Conservation (phyloP, 495 filamentous ascomycete genomes). For the Pyrenopolyporus hunteri region DNA sequence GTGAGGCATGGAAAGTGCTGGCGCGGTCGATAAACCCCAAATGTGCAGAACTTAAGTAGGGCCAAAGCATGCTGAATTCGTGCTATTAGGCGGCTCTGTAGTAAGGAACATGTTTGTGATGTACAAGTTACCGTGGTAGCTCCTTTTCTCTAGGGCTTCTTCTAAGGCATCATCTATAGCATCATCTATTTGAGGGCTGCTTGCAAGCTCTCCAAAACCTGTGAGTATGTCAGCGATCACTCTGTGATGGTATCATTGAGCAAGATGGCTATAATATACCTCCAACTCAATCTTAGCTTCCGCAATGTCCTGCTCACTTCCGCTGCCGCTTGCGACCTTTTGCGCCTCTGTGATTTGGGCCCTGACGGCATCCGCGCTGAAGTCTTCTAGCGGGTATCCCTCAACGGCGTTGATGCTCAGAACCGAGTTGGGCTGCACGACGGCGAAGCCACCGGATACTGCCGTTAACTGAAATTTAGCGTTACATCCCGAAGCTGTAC, state of each 20-base stretch:
- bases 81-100: slow-evolving; percentile 23
- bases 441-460: slow-evolving; percentile 97
- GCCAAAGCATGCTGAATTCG: slow-evolving; percentile 32
- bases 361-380: slow-evolving; percentile 82
- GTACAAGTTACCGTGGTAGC: slow-evolving; percentile 37
- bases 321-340: slow-evolving; percentile 88
- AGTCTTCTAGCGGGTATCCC: slow-evolving; percentile 91
- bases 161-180: slow-evolving; percentile 16
- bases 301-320: slow-evolving; percentile 96
- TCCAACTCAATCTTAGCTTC: slow-evolving; percentile 99
- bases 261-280: slow-evolving; percentile 59
- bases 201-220: slow-evolving; percentile 79
- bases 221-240: slow-evolving; percentile 32
- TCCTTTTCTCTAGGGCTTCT: slow-evolving; percentile 19
- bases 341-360: slow-evolving; percentile 90
- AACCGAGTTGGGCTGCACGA: slow-evolving; percentile 92
- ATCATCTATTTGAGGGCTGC: slow-evolving; percentile 70
- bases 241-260: neutral
- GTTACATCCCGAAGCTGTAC: slow-evolving; percentile 8
- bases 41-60: neutral
- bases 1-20: slow-evolving; percentile 2
- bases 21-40: slow-evolving; percentile 7
- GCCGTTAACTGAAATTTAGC: slow-evolving; percentile 30
- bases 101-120: slow-evolving; percentile 41
- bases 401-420: slow-evolving; percentile 98